Evolutionary conservation across 495 filamentous ascomycete genomes (phyloP).

Genomic region (Trichoderma asperelloides): DNA sequence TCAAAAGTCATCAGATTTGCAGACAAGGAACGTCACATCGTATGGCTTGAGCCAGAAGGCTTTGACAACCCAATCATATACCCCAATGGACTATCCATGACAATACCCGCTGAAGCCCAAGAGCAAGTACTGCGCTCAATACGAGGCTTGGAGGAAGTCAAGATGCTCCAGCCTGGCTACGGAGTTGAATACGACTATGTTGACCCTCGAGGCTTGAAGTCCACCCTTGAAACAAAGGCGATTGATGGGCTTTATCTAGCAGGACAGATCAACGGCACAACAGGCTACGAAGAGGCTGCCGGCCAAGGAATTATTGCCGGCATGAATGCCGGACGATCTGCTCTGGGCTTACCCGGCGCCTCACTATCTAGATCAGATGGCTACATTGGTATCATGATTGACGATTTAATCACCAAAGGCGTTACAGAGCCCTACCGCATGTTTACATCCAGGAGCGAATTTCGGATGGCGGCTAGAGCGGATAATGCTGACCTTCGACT

Average conservation of each 20-base stretch:
- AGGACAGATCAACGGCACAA: conserved; percentile 97
- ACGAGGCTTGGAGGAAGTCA: conserved; percentile 75
- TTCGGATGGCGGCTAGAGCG: conserved; percentile 79
- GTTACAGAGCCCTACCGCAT: conserved; percentile 96
- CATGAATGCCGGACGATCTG: conserved; percentile 79
- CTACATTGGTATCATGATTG: conserved; percentile 98
- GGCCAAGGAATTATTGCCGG: conserved; percentile 90
- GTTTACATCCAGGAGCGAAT: conserved; percentile 96
- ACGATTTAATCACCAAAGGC: conserved; percentile 95
- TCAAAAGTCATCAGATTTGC: conserved; percentile 87
- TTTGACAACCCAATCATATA: conserved; percentile 88
- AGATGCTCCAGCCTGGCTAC: conserved; percentile 93
- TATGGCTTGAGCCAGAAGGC: conserved; percentile 97
- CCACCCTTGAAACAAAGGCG: conserved; percentile 87
- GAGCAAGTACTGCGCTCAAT: conserved; percentile 76
- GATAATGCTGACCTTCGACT: conserved; percentile 91
- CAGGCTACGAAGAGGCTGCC: conserved; percentile 94
- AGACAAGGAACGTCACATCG: conserved; percentile 67
- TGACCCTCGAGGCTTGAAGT: conserved; percentile 77
- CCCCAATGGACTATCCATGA: conserved; percentile 96
- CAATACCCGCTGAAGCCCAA: conserved; percentile 79
- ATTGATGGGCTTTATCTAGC: conserved; percentile 87
- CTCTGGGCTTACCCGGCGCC: conserved; percentile 54
- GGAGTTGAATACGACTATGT: conserved; percentile 99
- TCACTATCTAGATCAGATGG: conserved; percentile 74